Conservation (phyloP, 83 land plant genomes). For the Isoetes engelmannii region DNA sequence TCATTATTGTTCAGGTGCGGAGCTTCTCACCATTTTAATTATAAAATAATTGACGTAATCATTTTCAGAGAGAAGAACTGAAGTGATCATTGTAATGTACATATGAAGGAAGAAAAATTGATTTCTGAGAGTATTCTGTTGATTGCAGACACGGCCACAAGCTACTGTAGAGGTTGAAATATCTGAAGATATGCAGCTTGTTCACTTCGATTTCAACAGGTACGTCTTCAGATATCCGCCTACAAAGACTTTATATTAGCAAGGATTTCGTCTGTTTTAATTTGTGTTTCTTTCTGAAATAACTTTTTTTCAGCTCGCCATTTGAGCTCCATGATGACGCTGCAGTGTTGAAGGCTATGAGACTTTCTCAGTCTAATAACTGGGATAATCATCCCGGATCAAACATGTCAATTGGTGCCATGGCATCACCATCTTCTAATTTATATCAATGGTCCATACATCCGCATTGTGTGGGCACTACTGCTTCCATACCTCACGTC, state of each 20-base stretch:
- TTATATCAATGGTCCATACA: slow-evolving; percentile 31
- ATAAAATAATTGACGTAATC: not conserved
- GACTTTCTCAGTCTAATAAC: slow-evolving; percentile 43
- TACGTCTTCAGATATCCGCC: not conserved
- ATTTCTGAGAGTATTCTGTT: not conserved
- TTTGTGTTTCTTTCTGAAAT: slow-evolving; percentile 9
- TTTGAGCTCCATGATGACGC: slow-evolving; percentile 93
- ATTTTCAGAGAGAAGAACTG: not conserved
- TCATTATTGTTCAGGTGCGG: slow-evolving; percentile 74
- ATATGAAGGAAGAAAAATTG: not conserved
- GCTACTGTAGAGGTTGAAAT: slow-evolving; percentile 16
- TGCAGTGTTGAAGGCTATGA: slow-evolving; percentile 85
- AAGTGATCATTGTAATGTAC: not conserved
- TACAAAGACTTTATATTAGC: not conserved
- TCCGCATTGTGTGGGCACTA: slow-evolving; percentile 28
- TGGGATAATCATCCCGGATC: slow-evolving; percentile 12
- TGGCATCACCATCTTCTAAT: slow-evolving; percentile 38
- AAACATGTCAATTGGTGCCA: slow-evolving; percentile 18
- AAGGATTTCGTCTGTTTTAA: not conserved
- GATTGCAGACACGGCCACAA: slow-evolving; percentile 10
- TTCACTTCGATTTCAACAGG: slow-evolving; percentile 18
- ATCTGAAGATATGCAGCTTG: slow-evolving; percentile 15
- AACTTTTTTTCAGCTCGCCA: slow-evolving; percentile 62
- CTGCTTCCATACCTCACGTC: slow-evolving; percentile 10
- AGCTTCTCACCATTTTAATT: too few species aligned